Base-by-base conservation (phyloP, 768 basidiomycete species). In the Flagelloscypha sp. region DNA sequence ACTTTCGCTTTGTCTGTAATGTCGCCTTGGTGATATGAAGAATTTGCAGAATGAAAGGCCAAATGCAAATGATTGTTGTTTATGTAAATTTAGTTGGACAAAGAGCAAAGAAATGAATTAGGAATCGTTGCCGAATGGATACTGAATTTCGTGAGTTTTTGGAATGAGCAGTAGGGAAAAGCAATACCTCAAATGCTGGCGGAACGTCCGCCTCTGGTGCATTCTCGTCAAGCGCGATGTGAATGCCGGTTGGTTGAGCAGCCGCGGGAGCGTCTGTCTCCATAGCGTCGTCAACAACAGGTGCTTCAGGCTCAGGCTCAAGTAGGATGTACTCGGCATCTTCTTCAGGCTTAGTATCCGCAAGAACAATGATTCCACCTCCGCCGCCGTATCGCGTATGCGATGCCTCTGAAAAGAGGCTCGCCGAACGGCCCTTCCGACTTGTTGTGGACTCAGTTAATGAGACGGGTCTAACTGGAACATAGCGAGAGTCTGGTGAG, bases 321-420 rank as follows among this genome's bases (percentile, higher is more conserved):
- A 74, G 59, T 37, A 75, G 74, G 38, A 97, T 80, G 52, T 81
- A 81, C 50, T 90, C 84, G 4, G 70, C 73, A 40, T 74, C 73
- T 38, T 82, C 82, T 17, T 70, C 72, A 7, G 86, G 79, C 45
- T 66, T 70, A 30, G 69, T 68, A 58, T 95, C 92, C 24, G 71
- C 61, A 39, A 99, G 57, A 42, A 99, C 72, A 37, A 99, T 52
- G 44, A 98, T 92, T 4, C 92, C 92, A 29, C 86, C 86, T 13
- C 88, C 90, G 24, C 83, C 80, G n/a, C n/a, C n/a, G n/a, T n/a
- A n/a, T n/a, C n/a, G n/a, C n/a, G n/a, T n/a, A n/a, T n/a, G n/a
- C n/a, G n/a, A n/a, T n/a, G n/a, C n/a, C n/a, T n/a, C n/a, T n/a
- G n/a, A n/a, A n/a, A n/a, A n/a, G n/a, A n/a, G n/a, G n/a, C n/a